Base-by-base conservation (phyloP, 768 basidiomycete species). In the Xerocomellus intermedius region DNA sequence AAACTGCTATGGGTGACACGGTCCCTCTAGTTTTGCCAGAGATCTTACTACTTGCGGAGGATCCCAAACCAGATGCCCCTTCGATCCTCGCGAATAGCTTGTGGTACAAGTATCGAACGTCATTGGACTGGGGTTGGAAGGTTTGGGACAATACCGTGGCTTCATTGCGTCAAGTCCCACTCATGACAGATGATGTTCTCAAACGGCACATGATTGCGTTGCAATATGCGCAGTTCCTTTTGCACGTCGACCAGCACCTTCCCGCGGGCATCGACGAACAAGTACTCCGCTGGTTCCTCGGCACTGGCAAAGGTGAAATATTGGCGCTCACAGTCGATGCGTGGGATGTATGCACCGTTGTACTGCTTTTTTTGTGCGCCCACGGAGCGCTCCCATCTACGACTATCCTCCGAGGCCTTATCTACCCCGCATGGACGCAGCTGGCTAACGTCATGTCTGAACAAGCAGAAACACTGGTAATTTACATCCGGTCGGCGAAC, bases 71-170 rank as follows among this genome's bases (percentile, higher is more conserved):
- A 0, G 83, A 86, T 54, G 87, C 84, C 6, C 80, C 87, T 2
- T 84, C 84, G 1, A 78, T 80, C 44, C 81, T 93, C 21, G 90
- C 89, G 0, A 87, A 87, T 60, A 80, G 80, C 43, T 74, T 93
- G 14, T 93, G 91, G 91, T 87, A 89, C 69, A 87, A 89, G 65
- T 91, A 91, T 61, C 83, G 87, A 41, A 82, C 81, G 16, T 82
- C 88, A 0, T 63, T 70, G 14, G 82, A 89, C 61, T 91, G 90
- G 89, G 89, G 81, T 2, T 87, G 83, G 83, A 87, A 85, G 61
- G 86, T 87, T 19, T 92, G 90, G 90, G 89, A 91, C 65, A 91
- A 89, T 62, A 83, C 86, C 1, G 77, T 93, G 42, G 82, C 87
- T 7, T 86, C 85, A 48, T 74, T 93, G 42, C 86, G 85, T 41